Evolutionary conservation across 1,284 basidiomycete species (phyloP).

Genomic region (Porogramme epimiltina): DNA sequence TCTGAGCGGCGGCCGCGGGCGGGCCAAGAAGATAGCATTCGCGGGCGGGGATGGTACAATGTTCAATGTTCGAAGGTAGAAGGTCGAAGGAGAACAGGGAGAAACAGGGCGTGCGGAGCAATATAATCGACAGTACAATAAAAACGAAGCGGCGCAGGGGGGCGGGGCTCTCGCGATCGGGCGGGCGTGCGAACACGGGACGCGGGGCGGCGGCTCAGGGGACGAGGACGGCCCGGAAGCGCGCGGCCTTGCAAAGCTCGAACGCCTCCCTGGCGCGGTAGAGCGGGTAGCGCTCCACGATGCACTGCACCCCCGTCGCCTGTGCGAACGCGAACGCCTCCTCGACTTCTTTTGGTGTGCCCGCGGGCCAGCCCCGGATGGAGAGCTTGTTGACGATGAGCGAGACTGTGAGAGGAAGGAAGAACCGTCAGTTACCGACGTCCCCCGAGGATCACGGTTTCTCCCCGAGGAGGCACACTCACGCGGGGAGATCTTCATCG

Average conservation of each 20-base stretch:
- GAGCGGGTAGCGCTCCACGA: slow-evolving; percentile 30
- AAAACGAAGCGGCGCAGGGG: too few relatives aligned
- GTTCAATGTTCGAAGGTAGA: too few relatives aligned
- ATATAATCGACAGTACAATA: too few relatives aligned
- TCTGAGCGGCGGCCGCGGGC: too few relatives aligned
- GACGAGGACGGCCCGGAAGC: slow-evolving; percentile 32
- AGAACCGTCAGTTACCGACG: background rate
- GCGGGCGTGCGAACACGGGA: too few relatives aligned
- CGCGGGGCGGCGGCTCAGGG: slow-evolving; percentile 24
- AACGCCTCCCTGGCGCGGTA: slow-evolving; percentile 30
- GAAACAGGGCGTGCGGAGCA: too few relatives aligned
- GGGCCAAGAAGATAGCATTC: background rate
- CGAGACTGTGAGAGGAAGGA: slow-evolving; percentile 10
- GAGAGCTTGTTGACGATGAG: slow-evolving; percentile 26
- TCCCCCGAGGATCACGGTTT: background rate
- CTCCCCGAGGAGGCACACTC: slow-evolving; percentile 1
- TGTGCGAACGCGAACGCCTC: slow-evolving; percentile 24
- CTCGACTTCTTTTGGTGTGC: slow-evolving; percentile 27
- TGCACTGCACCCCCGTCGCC: slow-evolving; percentile 23
- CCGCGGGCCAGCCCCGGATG: slow-evolving; percentile 27
- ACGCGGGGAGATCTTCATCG: slow-evolving; percentile 19
- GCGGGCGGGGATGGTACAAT: too few relatives aligned
- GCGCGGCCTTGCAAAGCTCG: slow-evolving; percentile 23
- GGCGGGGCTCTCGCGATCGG: too few relatives aligned
- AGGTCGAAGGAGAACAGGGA: too few relatives aligned